Conservation (phyloP, 2,329 filamentous ascomycete species). For the Meredithiella fracta region DNA sequence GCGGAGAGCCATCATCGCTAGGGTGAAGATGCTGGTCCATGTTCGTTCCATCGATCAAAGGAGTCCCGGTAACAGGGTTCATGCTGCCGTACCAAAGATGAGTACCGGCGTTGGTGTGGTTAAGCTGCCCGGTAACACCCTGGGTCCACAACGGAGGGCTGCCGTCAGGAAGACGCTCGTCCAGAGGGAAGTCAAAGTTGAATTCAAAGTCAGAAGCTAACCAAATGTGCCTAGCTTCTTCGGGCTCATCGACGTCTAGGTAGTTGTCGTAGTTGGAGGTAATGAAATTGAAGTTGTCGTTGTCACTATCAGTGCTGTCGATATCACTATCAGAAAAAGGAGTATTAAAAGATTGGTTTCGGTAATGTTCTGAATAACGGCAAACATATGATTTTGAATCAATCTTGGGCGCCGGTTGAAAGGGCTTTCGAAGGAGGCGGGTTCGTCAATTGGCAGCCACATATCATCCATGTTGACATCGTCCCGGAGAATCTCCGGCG, state of each 20-base stretch:
- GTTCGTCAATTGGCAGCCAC: slow-evolving; percentile 8
- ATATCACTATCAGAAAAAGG: not conserved
- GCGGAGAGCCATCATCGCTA: too few species aligned
- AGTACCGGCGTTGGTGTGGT: too few species aligned
- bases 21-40: too few species aligned
- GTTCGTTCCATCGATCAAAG: too few species aligned
- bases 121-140: too few species aligned
- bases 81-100: too few species aligned
- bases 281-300: not conserved
- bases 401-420: not conserved
- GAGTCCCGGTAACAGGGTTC: too few species aligned
- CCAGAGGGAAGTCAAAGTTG: not conserved
- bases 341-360: not conserved
- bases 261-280: not conserved
- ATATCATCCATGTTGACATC: not conserved
- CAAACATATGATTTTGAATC: not conserved
- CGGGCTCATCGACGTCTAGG: not conserved
- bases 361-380: not conserved
- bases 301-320: not conserved
- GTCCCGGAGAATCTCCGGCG: too few species aligned
- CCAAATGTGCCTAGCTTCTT: not conserved
- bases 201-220: not conserved
- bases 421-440: not conserved
- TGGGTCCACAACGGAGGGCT: too few species aligned
- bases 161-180: too few species aligned